phyloP scores from a whole-genome alignment of 1,139 yeast genomes.

The Zygoascus sp. region DNA sequence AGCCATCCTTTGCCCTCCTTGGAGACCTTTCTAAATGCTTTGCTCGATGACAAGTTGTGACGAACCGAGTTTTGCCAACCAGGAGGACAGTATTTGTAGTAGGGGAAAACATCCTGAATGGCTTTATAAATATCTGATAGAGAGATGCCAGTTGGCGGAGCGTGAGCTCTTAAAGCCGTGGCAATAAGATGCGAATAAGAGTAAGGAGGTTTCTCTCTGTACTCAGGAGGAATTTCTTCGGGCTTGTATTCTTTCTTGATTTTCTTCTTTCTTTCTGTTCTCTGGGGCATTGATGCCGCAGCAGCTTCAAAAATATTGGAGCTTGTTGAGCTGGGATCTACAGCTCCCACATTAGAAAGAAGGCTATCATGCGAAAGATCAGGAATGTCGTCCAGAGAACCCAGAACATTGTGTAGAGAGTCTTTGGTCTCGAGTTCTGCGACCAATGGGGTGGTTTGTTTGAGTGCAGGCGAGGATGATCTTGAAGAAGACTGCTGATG shows the following conservation, averaged over 20 bases:
- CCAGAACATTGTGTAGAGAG: background rate
- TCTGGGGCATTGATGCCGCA: slow-evolving; percentile 8
- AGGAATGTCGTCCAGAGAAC: background rate
- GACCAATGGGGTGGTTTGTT: background rate
- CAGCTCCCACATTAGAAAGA: slow-evolving; percentile 5
- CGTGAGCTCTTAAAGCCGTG: slow-evolving; percentile 64
- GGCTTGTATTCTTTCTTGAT: slow-evolving; percentile 34
- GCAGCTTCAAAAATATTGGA: slow-evolving; percentile 11
- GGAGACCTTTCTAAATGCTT: slow-evolving; percentile 70
- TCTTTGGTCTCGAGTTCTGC: background rate
- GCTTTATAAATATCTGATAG: slow-evolving; percentile 81
- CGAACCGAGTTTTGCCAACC: slow-evolving; percentile 97
- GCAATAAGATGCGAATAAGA: slow-evolving; percentile 79
- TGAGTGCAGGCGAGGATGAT: slow-evolving; percentile 4
- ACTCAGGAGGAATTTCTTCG: slow-evolving; percentile 79
- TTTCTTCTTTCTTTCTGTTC: slow-evolving; percentile 19
- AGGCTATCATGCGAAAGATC: background rate
- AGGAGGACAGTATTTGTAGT: slow-evolving; percentile 86
- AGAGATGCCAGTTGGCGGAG: slow-evolving; percentile 69
- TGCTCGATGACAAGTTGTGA: slow-evolving; percentile 81
- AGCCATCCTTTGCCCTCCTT: slow-evolving; percentile 88
- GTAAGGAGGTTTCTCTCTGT: slow-evolving; percentile 73
- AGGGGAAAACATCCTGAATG: slow-evolving; percentile 83
- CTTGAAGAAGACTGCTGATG: slow-evolving; percentile 7
- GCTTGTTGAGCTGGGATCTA: slow-evolving; percentile 8